A percentile compares a stretch with the other conserved stretches of the same genome.
phyloP scores from a whole-genome alignment of 2,329 filamentous ascomycete species.

The Fusarium miscanthi region DNA sequence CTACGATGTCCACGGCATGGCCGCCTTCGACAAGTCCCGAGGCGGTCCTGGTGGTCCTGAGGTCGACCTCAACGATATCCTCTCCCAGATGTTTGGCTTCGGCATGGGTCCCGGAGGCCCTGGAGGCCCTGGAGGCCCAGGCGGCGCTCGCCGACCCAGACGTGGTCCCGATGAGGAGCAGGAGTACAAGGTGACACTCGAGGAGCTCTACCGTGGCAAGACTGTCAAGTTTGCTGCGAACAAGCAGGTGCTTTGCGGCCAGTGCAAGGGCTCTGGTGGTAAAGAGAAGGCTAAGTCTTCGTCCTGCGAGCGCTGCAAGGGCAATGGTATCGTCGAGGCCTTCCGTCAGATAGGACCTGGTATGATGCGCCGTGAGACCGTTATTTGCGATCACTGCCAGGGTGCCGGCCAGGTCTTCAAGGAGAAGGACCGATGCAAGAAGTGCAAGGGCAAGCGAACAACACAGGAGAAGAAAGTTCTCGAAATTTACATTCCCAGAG shows the following conservation, averaged over 20 bases:
- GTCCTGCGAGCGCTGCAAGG: slow-evolving; percentile 85
- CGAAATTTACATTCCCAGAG: slow-evolving; percentile 94
- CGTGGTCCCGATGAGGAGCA: slow-evolving; percentile 88
- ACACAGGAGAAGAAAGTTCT: slow-evolving; percentile 91
- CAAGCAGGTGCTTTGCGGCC: slow-evolving; percentile 89
- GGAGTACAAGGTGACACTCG: slow-evolving; percentile 88
- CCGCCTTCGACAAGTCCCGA: slow-evolving; percentile 85
- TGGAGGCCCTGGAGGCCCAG: slow-evolving; percentile 60
- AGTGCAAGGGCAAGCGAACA: slow-evolving; percentile 94
- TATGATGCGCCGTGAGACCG: slow-evolving; percentile 82
- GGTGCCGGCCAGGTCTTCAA: slow-evolving; percentile 89
- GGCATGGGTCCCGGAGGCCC: slow-evolving; percentile 66
- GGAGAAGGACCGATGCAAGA: slow-evolving; percentile 98
- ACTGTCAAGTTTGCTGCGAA: slow-evolving; percentile 96
- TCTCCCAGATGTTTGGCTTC: slow-evolving; percentile 92
- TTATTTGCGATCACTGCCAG: slow-evolving; percentile 84
- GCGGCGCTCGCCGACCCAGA: slow-evolving; percentile 69
- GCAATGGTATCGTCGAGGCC: slow-evolving; percentile 79
- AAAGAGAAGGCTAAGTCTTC: slow-evolving; percentile 91
- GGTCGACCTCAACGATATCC: slow-evolving; percentile 89
- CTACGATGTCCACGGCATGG: slow-evolving; percentile 96
- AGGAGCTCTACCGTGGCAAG: slow-evolving; percentile 98
- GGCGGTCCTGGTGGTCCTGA: slow-evolving; percentile 75
- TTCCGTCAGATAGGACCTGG: slow-evolving; percentile 88
- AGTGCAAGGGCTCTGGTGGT: slow-evolving; percentile 89